These are phyloP conservation scores for Colletotrichum eremochloae DNA, from an alignment of 2,329 filamentous ascomycete species.

Conservation along the genomic window DNA sequence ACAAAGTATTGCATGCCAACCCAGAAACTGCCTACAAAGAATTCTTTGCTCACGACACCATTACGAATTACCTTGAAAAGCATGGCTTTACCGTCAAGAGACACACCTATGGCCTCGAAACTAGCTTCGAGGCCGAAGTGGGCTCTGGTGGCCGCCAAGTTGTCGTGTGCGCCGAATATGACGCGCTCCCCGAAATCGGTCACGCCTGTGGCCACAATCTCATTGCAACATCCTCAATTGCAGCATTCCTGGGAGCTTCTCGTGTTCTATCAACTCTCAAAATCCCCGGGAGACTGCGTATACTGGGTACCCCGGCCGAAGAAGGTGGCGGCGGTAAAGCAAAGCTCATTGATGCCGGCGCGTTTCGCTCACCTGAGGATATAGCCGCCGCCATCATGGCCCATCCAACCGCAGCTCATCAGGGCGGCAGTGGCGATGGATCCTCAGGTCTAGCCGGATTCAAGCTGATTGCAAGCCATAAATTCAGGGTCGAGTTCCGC, in stretches of 20 bases:
- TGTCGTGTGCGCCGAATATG: constrained; percentile 61
- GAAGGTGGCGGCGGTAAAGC: constrained; percentile 59
- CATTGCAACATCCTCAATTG: constrained; percentile 57
- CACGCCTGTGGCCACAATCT: constrained; percentile 62
- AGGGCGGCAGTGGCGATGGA: constrained; percentile 16
- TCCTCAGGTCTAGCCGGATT: constrained; percentile 47
- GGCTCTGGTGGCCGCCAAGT: constrained; percentile 58
- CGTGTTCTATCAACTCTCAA: constrained; percentile 50
- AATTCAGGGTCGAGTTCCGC: constrained; percentile 51
- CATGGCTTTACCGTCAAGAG: constrained; percentile 61
- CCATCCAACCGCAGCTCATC: constrained; percentile 35
- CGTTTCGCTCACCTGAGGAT: constrained; percentile 45
- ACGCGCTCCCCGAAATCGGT: constrained; percentile 61
- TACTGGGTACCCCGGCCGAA: constrained; percentile 60
- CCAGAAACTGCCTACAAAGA: constrained; percentile 67
- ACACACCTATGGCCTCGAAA: constrained; percentile 64
- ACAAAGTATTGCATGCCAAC: constrained; percentile 54
- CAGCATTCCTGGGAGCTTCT: constrained; percentile 55
- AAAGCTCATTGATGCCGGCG: constrained; percentile 51
- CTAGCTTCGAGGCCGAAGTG: constrained; percentile 62
- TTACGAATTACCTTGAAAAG: constrained; percentile 58
- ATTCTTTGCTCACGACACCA: constrained; percentile 63
- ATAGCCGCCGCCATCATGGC: constrained; percentile 57
- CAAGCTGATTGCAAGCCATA: constrained; percentile 51
- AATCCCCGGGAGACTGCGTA: constrained; percentile 52